These are phyloP conservation scores for Tilletia caries DNA, from an alignment of 1,284 basidiomycete species.

Conservation along the genomic window DNA sequence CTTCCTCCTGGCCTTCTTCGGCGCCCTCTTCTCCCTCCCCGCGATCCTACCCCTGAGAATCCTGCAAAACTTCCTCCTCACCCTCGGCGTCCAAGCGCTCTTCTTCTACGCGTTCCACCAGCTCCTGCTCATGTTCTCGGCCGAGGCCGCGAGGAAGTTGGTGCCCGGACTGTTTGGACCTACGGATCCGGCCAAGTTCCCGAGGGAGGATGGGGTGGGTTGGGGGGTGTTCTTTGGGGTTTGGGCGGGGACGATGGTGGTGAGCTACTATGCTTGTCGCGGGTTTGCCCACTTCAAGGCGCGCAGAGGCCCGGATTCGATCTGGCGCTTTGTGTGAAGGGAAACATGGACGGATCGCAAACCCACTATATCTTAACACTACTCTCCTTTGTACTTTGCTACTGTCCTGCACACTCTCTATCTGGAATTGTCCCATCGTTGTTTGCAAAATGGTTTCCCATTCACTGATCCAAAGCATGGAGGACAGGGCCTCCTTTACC, in stretches of 20 bases:
- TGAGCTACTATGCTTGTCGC: neutral
- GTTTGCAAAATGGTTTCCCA: no score
- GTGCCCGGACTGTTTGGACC: neutral
- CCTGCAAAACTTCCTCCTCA: conserved; percentile 23
- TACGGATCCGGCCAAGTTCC: neutral
- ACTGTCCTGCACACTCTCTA: no score
- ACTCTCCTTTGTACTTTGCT: no score
- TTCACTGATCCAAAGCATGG: no score
- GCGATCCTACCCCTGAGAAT: neutral
- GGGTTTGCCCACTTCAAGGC: neutral
- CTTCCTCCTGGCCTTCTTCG: conserved; percentile 30
- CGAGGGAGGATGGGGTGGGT: neutral
- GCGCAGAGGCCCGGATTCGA: neutral
- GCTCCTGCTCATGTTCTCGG: neutral
- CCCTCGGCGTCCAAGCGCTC: conserved; percentile 32
- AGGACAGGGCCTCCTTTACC: conserved; percentile 12
- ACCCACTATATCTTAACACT: no score
- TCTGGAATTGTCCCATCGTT: no score
- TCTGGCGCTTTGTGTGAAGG: conserved; percentile 11
- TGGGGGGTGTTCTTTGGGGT: neutral
- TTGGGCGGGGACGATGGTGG: neutral
- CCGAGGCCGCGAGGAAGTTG: no score
- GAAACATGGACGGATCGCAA: neutral
- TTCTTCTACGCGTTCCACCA: conserved; percentile 35
- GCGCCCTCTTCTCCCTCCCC: conserved; percentile 18